Evolutionary conservation across 2,329 filamentous ascomycete genomes (phyloP).

Genomic region (Botrytis fabae): DNA sequence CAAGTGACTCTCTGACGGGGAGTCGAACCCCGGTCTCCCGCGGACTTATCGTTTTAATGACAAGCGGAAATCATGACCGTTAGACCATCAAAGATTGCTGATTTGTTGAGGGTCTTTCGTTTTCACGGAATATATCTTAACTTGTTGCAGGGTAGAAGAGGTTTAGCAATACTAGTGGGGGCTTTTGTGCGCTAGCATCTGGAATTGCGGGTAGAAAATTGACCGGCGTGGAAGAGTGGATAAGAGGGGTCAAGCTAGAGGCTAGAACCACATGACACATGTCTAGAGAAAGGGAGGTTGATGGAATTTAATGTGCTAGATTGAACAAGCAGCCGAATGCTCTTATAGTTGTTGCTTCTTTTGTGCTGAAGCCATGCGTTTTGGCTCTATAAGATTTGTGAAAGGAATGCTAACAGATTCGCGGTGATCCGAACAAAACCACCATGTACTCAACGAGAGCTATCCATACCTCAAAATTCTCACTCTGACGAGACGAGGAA

Average conservation of each 20-base stretch:
- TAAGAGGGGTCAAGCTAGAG: neutral
- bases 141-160: too few species aligned
- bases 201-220: neutral
- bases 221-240: neutral
- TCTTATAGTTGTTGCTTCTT: neutral
- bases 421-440: neutral
- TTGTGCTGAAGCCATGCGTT: neutral
- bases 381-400: neutral
- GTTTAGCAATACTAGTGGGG: accelerated
- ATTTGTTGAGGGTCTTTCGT: accelerated
- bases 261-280: neutral
- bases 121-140: neutral
- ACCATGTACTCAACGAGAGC: neutral
- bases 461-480: too few species aligned
- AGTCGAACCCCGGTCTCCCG: conserved; percentile 38
- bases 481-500: too few species aligned
- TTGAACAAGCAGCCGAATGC: neutral
- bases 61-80: conserved; percentile 44
- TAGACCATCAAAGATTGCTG: conserved; percentile 37
- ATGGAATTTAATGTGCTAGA: neutral
- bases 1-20: conserved; percentile 28
- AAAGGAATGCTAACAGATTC: neutral
- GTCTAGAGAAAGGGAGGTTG: neutral
- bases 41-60: conserved; percentile 28
- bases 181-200: too few species aligned